Percentiles rank a stretch among this genome's conserved stretches.
Evolutionary conservation across 2,329 filamentous ascomycete species (phyloP).

Genomic region (Colletotrichum nymphaeae): DNA sequence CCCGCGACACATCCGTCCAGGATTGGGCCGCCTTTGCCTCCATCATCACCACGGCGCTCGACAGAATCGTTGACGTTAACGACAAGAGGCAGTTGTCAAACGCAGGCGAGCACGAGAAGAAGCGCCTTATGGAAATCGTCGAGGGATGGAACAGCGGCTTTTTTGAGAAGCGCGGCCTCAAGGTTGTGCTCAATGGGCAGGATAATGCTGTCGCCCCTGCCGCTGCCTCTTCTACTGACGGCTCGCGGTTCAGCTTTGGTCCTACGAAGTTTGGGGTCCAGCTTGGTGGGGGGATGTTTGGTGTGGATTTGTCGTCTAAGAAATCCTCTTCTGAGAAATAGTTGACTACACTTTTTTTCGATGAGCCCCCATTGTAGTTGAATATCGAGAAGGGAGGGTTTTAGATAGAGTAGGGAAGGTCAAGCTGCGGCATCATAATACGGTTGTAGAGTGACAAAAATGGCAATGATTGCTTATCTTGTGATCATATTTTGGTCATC

Average conservation of each 20-base stretch:
- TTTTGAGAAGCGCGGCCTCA: background rate
- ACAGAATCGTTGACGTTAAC: background rate
- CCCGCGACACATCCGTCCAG: background rate
- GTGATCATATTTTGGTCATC: too few species aligned
- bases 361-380: background rate
- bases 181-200: background rate
- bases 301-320: background rate
- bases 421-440: too few species aligned
- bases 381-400: too few species aligned
- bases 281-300: background rate
- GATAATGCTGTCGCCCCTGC: background rate
- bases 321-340: background rate
- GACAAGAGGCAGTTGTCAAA: background rate
- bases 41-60: background rate
- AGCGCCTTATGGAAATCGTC: background rate
- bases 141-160: background rate
- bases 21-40: conserved; percentile 4
- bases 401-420: too few species aligned
- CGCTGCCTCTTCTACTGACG: background rate
- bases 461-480: too few species aligned
- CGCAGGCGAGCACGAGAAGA: background rate
- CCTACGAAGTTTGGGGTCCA: background rate
- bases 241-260: background rate
- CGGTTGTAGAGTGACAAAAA: too few species aligned
- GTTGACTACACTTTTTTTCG: background rate